Evolutionary conservation across 176 grass and related monocot species (phyloP).

Genomic region (Elymus sibiricus): DNA sequence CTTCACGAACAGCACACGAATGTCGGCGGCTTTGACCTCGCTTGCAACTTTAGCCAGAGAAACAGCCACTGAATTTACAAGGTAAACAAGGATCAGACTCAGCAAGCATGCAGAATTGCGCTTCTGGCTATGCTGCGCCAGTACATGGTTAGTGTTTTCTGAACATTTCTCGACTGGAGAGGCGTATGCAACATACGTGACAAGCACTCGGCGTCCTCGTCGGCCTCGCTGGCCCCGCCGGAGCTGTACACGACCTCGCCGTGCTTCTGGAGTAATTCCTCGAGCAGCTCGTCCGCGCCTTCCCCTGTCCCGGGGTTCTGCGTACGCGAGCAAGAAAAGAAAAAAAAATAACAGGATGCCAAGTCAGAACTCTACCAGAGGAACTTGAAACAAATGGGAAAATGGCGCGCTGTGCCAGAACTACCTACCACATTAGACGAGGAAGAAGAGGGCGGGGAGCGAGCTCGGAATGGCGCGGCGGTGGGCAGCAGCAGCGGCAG

Average conservation of each 20-base stretch:
- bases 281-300: conserved; percentile 73
- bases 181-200: conserved; percentile 52
- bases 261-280: conserved; percentile 87
- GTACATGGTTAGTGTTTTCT: background rate
- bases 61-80: conserved; percentile 64
- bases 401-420: background rate
- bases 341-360: background rate
- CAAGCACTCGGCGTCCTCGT: conserved; percentile 78
- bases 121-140: background rate
- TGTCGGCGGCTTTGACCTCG: conserved; percentile 89
- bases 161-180: background rate
- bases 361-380: background rate
- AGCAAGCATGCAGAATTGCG: background rate
- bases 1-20: conserved; percentile 76
- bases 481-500: background rate
- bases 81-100: background rate
- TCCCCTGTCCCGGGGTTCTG: conserved; percentile 46
- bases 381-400: background rate
- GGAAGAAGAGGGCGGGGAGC: conserved; percentile 28
- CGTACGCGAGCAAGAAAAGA: background rate
- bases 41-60: conserved; percentile 81
- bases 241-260: conserved; percentile 82
- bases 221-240: conserved; percentile 38
- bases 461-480: conserved; percentile 19
- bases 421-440: conserved; percentile 39